Percentiles rank a stretch among this genome's conserved stretches.
These are phyloP conservation scores for Oryza glumipatula DNA, from an alignment of 176 grass and related monocot species.

Conservation along the genomic window DNA sequence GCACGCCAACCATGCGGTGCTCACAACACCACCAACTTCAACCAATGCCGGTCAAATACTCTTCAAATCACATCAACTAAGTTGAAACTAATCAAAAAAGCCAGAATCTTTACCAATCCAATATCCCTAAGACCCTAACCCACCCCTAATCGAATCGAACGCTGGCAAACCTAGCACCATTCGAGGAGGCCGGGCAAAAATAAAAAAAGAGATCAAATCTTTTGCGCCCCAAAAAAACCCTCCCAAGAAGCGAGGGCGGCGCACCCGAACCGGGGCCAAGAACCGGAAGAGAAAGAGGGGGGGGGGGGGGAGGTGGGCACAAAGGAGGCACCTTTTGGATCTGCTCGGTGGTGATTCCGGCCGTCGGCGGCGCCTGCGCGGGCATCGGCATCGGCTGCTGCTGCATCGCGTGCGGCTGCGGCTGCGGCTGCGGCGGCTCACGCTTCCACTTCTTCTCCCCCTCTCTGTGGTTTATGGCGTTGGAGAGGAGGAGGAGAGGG, in stretches of 20 bases:
- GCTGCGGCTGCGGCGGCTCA: conserved; percentile 13
- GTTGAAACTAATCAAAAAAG: neutral
- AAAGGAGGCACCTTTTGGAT: conserved; percentile 57
- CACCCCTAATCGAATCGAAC: neutral
- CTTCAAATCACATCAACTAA: conserved; percentile 23
- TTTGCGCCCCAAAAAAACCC: conserved; percentile 16
- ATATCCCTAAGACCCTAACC: neutral
- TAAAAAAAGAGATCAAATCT: conserved; percentile 4
- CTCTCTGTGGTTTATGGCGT: neutral
- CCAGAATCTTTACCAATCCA: conserved; percentile 14
- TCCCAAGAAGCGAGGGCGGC: conserved; percentile 4
- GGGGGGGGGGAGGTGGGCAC: neutral
- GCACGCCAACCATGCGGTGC: neutral
- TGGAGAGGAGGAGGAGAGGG: neutral
- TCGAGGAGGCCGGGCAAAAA: neutral
- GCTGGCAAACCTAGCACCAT: neutral
- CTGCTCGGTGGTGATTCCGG: conserved; percentile 57
- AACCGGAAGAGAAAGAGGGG: neutral
- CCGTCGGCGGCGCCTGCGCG: conserved; percentile 29
- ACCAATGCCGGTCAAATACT: conserved; percentile 8
- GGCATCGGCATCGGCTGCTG: conserved; percentile 53
- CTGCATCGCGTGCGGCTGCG: conserved; percentile 46
- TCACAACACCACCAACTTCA: neutral
- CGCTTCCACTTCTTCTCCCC: neutral
- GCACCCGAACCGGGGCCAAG: conserved; percentile 2